Evolutionary conservation across 2,329 filamentous ascomycete genomes (phyloP).

Genomic region (Sporothrix brunneoviolacea): DNA sequence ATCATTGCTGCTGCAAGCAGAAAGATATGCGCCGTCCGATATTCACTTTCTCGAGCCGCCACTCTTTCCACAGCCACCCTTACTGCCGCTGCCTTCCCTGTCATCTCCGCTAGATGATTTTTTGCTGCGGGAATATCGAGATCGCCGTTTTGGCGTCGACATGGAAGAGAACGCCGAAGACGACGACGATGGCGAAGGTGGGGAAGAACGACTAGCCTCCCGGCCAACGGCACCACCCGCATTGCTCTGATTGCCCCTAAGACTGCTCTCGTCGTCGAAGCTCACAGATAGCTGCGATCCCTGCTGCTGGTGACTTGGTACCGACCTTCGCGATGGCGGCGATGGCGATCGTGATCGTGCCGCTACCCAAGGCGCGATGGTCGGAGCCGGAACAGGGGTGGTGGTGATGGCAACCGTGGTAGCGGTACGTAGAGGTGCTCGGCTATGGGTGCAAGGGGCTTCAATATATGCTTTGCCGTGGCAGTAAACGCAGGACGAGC

Average conservation of each 20-base stretch:
- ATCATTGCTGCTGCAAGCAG: too few species aligned
- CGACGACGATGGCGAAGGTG: constrained; percentile 2
- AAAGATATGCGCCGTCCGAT: too few species aligned
- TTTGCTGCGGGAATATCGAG: not conserved
- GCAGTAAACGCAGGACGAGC: constrained; percentile 14
- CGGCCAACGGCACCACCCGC: not conserved
- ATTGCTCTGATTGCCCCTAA: not conserved
- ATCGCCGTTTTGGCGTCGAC: not conserved
- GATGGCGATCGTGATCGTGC: too few species aligned
- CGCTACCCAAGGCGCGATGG: not conserved
- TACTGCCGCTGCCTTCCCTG: not conserved
- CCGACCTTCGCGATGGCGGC: not conserved
- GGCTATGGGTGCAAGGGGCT: constrained; percentile 9
- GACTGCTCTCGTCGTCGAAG: too few species aligned
- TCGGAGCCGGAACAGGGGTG: not conserved
- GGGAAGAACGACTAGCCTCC: not conserved
- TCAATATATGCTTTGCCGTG: constrained; percentile 14
- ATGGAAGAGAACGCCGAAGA: not conserved
- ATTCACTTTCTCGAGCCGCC: not conserved
- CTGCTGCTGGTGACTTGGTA: not conserved
- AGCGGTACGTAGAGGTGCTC: not conserved
- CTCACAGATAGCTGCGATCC: too few species aligned
- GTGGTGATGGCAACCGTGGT: not conserved
- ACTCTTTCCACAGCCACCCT: not conserved
- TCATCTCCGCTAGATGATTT: not conserved